Conservation (phyloP, 208 protist species). For the Trypanosoma theileri region DNA sequence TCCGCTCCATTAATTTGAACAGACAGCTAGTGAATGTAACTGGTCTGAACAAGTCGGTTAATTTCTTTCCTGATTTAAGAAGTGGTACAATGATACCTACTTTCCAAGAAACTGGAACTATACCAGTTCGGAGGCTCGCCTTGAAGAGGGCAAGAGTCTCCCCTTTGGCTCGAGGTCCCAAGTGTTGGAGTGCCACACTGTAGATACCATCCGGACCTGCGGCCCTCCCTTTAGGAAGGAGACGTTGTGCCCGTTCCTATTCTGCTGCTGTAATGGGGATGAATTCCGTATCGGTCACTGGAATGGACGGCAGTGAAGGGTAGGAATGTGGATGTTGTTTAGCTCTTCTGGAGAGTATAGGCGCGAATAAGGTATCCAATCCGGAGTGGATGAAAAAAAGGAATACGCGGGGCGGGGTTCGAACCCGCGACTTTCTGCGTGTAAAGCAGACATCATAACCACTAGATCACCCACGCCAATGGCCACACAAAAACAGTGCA, state of each 20-base stretch:
- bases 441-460: conserved; percentile 9
- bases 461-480: conserved; percentile 31
- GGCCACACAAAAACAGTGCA: no score
- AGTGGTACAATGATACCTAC: conserved; percentile 19
- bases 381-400: no score
- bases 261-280: not conserved
- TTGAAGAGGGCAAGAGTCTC: conserved; percentile 19
- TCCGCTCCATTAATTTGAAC: conserved; percentile 29
- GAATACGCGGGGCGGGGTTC: not conserved
- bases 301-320: not conserved
- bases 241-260: conserved; percentile 1
- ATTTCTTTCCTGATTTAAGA: conserved; percentile 24
- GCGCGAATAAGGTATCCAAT: not conserved
- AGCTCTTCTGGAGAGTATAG: not conserved
- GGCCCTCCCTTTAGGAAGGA: not conserved
- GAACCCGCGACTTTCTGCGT: not conserved
- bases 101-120: conserved; percentile 23
- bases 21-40: conserved; percentile 23
- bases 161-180: not conserved
- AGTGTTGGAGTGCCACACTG: conserved; percentile 2
- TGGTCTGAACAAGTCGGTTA: conserved; percentile 9
- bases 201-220: not conserved
- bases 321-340: not conserved
- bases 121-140: conserved; percentile 4
- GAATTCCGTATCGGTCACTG: not conserved